These are phyloP conservation scores for Zygosaccharomyces kombuchaensis DNA, from an alignment of 805 yeast species.

Conservation along the genomic window DNA sequence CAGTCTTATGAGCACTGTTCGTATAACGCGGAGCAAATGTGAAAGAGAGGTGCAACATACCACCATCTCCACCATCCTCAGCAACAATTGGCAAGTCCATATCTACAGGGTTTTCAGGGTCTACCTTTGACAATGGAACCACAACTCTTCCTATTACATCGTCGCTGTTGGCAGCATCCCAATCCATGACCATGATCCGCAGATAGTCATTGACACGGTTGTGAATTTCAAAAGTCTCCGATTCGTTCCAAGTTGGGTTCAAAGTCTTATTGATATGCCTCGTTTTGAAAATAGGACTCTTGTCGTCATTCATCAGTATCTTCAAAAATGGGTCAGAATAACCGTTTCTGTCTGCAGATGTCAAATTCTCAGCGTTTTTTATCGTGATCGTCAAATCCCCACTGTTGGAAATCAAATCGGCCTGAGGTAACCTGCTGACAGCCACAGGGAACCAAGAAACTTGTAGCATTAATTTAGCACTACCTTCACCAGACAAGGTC, in stretches of 20 bases:
- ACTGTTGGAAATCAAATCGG: slow-evolving; percentile 68
- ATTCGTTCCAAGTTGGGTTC: slow-evolving; percentile 87
- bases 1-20: slow-evolving; percentile 43
- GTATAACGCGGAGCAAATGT: slow-evolving; percentile 71
- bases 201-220: slow-evolving; percentile 61
- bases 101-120: slow-evolving; percentile 51
- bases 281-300: slow-evolving; percentile 61
- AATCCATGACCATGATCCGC: slow-evolving; percentile 63
- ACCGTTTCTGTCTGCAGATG: slow-evolving; percentile 87
- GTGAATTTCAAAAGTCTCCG: slow-evolving; percentile 48
- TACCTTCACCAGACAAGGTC: slow-evolving; percentile 49
- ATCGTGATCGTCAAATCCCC: slow-evolving; percentile 66
- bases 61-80: slow-evolving; percentile 45
- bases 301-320: slow-evolving; percentile 60
- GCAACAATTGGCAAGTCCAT: slow-evolving; percentile 44
- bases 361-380: slow-evolving; percentile 59
- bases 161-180: slow-evolving; percentile 91
- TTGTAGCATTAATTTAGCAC: slow-evolving; percentile 52
- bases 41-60: slow-evolving; percentile 55
- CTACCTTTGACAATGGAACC: slow-evolving; percentile 55
- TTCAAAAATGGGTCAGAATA: slow-evolving; percentile 88
- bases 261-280: slow-evolving; percentile 81
- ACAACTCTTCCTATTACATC: slow-evolving; percentile 70
- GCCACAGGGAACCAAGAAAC: slow-evolving; percentile 77
- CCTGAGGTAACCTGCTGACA: slow-evolving; percentile 56